Evolutionary conservation across 768 basidiomycete genomes (phyloP).

Genomic region (Psilocybe sp.): DNA sequence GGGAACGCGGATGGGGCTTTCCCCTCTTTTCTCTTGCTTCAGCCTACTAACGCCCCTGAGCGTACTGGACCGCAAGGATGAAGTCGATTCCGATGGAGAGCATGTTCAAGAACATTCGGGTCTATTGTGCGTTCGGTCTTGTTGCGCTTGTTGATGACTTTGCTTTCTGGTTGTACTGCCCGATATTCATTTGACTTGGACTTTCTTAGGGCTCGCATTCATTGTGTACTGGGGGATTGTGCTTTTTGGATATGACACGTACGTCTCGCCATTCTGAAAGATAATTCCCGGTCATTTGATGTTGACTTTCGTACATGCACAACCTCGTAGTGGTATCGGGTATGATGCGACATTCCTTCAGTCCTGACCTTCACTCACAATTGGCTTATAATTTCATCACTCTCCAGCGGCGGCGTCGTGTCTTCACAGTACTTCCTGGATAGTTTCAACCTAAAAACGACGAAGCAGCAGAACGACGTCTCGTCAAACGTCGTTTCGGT

Average conservation of each 20-base stretch:
- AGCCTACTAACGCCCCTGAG: neutral
- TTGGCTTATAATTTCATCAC: neutral
- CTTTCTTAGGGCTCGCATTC: constrained; percentile 62
- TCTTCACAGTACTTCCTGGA: constrained; percentile 55
- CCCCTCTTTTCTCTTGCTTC: no score
- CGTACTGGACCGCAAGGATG: neutral
- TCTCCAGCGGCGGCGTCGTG: constrained; percentile 66
- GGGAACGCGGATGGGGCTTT: no score
- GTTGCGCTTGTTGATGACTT: no score
- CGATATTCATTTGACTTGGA: no score
- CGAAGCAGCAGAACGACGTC: constrained; percentile 49
- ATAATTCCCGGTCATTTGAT: neutral
- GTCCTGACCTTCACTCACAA: no score
- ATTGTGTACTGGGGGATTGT: constrained; percentile 77
- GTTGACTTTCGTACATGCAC: neutral
- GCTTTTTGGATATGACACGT: constrained; percentile 78
- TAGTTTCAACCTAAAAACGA: constrained; percentile 58
- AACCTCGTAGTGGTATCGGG: constrained; percentile 22
- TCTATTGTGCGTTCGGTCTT: constrained; percentile 34
- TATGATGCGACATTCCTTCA: constrained; percentile 1
- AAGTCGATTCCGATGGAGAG: neutral
- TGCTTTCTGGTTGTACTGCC: neutral
- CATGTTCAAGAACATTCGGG: constrained; percentile 56
- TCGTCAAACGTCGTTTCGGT: constrained; percentile 86
- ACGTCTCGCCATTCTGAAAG: neutral